Evolutionary conservation across 2,329 filamentous ascomycete genomes (phyloP).

Genomic region (Delphinella strobiligena): DNA sequence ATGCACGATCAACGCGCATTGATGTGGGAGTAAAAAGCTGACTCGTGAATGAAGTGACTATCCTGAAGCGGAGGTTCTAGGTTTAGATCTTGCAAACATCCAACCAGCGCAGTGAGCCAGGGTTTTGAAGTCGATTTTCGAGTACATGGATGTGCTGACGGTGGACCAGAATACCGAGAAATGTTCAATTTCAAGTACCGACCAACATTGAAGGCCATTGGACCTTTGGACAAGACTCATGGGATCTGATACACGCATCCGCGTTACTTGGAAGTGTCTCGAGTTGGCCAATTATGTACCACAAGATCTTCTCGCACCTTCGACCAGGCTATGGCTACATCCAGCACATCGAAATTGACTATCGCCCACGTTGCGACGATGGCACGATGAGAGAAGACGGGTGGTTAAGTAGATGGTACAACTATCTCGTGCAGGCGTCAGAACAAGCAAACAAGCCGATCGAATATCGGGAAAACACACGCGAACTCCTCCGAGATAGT

Average conservation of each 20-base stretch:
- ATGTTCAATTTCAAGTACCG: slow-evolving; percentile 53
- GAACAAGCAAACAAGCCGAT: slow-evolving; percentile 53
- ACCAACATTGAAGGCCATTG: slow-evolving; percentile 72
- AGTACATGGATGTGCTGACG: not conserved
- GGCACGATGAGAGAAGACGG: slow-evolving; percentile 42
- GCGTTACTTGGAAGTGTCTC: slow-evolving; percentile 67
- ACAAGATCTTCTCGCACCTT: slow-evolving; percentile 59
- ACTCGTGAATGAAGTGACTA: slow-evolving; percentile 28
- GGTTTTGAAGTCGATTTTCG: not conserved
- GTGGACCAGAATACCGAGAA: slow-evolving; percentile 52
- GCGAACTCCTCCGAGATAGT: slow-evolving; percentile 48
- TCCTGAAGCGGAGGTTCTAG: slow-evolving; percentile 44
- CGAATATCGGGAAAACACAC: slow-evolving; percentile 50
- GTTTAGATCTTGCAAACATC: slow-evolving; percentile 50
- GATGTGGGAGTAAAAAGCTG: not conserved
- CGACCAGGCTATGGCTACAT: slow-evolving; percentile 63
- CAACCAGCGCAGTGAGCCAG: slow-evolving; percentile 43
- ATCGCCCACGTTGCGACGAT: slow-evolving; percentile 60
- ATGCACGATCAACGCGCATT: slow-evolving; percentile 23
- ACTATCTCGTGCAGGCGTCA: slow-evolving; percentile 54
- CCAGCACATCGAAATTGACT: slow-evolving; percentile 86
- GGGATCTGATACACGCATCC: slow-evolving; percentile 74
- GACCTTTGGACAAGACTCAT: slow-evolving; percentile 54
- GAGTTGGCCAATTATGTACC: slow-evolving; percentile 65
- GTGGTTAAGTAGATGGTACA: slow-evolving; percentile 45